These are phyloP conservation scores for Citrus maxima DNA, from an alignment of 345 rosid genomes.

Conservation along the genomic window DNA sequence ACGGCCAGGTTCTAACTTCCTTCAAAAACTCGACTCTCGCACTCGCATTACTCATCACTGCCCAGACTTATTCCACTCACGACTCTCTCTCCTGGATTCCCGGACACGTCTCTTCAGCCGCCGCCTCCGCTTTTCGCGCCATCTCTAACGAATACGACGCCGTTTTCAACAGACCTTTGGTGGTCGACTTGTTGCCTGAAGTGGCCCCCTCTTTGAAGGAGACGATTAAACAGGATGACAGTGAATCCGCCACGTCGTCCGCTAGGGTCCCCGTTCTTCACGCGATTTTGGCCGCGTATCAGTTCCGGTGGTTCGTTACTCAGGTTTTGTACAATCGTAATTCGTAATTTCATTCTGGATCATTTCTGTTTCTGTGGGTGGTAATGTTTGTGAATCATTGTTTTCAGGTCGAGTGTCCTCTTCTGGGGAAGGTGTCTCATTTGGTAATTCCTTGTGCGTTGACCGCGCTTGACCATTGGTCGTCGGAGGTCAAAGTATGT, in stretches of 20 bases:
- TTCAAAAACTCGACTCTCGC: slow-evolving; percentile 58
- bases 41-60: slow-evolving; percentile 58
- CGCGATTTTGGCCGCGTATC: slow-evolving; percentile 66
- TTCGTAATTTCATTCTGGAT: background rate
- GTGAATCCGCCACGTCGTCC: slow-evolving; percentile 55
- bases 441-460: slow-evolving; percentile 87
- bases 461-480: slow-evolving; percentile 93
- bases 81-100: slow-evolving; percentile 79
- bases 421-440: slow-evolving; percentile 56
- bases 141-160: slow-evolving; percentile 34
- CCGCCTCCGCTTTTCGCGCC: slow-evolving; percentile 34
- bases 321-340: slow-evolving; percentile 40
- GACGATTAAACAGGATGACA: slow-evolving; percentile 44
- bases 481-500: slow-evolving; percentile 82
- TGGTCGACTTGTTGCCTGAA: slow-evolving; percentile 50
- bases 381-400: background rate
- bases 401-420: slow-evolving; percentile 51
- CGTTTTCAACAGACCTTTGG: slow-evolving; percentile 29
- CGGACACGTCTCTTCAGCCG: slow-evolving; percentile 23
- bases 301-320: slow-evolving; percentile 82
- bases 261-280: slow-evolving; percentile 59
- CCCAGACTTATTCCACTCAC: slow-evolving; percentile 43
- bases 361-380: background rate
- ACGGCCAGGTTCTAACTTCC: slow-evolving; percentile 19
- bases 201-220: slow-evolving; percentile 58